phyloP scores from a whole-genome alignment of 139 green algal genomes.

The Closterium sp. region DNA sequence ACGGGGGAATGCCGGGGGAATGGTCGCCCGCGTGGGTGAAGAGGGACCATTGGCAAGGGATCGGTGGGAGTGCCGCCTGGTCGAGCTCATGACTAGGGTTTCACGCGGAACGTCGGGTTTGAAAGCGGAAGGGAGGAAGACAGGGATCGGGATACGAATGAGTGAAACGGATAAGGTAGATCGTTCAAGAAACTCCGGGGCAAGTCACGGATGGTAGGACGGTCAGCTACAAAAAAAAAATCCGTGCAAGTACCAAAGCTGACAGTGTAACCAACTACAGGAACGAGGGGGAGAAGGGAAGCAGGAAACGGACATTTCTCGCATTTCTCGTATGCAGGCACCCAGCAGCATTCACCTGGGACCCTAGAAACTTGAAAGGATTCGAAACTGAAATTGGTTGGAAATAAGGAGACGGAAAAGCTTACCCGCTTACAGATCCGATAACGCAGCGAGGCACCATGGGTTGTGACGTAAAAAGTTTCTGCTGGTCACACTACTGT shows the following conservation, averaged over 20 bases:
- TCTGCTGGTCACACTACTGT: neutral
- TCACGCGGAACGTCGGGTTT: neutral
- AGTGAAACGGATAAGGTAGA: neutral
- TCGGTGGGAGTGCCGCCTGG: neutral
- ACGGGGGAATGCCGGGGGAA: neutral
- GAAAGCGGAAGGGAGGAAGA: neutral
- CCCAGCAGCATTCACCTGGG: neutral
- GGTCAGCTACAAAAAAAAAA: neutral
- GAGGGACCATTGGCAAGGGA: neutral
- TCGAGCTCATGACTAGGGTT: neutral
- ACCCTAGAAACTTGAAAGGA: neutral
- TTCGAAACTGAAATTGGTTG: neutral
- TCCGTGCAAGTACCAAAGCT: neutral
- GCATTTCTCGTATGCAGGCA: neutral
- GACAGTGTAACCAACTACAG: neutral
- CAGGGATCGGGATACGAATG: neutral
- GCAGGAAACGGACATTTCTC: too few relatives aligned
- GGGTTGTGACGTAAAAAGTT: neutral
- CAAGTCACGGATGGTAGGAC: neutral
- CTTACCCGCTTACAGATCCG: neutral
- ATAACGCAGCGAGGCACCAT: neutral
- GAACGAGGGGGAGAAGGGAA: neutral
- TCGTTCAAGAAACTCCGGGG: neutral
- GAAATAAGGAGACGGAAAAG: neutral
- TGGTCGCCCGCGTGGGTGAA: neutral